Evolutionary conservation across 768 basidiomycete species (phyloP).

Genomic region (Baorangia bicolor): DNA sequence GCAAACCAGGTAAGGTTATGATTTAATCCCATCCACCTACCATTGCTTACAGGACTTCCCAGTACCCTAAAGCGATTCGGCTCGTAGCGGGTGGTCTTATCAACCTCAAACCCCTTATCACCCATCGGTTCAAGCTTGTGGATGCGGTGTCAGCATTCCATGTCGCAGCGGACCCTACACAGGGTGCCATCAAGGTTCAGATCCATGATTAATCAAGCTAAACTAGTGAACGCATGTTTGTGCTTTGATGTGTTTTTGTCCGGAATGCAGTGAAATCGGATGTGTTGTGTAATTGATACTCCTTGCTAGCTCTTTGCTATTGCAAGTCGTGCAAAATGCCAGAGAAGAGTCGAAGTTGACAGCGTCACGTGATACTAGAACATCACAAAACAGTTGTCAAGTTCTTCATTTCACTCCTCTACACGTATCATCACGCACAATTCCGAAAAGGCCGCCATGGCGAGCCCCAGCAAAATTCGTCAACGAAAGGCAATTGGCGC

Average conservation of each 20-base stretch:
- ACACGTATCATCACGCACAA: constrained; percentile 3
- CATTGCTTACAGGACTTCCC: constrained; percentile 4
- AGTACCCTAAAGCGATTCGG: constrained; percentile 84
- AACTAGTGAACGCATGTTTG: neutral
- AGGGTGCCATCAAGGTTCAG: constrained; percentile 70
- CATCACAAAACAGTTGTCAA: neutral
- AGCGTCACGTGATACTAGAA: constrained; percentile 26
- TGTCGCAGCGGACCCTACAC: constrained; percentile 62
- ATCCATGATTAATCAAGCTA: constrained; percentile 46
- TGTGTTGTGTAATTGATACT: neutral
- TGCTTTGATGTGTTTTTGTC: neutral
- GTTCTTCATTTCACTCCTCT: neutral
- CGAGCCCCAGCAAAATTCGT: constrained; percentile 34
- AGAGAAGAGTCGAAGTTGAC: no score
- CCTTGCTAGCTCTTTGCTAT: neutral
- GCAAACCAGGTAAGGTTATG: constrained; percentile 49
- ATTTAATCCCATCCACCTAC: neutral
- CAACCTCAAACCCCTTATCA: constrained; percentile 76
- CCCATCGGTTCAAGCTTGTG: constrained; percentile 70
- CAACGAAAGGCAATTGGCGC: constrained; percentile 23
- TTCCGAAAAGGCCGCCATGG: constrained; percentile 26
- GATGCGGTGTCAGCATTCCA: constrained; percentile 79
- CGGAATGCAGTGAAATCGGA: neutral
- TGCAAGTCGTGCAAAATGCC: no score
- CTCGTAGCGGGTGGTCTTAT: constrained; percentile 75